A percentile compares a stretch with the other conserved stretches of the same genome.
phyloP scores from a whole-genome alignment of 2,329 filamentous ascomycete genomes.

The Chaetomium strumarium region DNA sequence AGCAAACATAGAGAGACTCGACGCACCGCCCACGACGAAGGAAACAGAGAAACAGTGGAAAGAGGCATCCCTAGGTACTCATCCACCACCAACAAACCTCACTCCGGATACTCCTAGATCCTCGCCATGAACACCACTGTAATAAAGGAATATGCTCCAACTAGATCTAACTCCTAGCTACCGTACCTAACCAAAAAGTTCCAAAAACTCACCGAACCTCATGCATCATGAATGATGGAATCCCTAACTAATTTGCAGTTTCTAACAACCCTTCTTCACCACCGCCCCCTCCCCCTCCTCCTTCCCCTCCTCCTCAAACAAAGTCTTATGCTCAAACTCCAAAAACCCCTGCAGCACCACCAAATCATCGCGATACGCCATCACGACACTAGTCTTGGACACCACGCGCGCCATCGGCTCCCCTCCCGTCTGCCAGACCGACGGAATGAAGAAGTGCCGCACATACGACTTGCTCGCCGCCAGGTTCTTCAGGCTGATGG shows the following conservation, averaged over 20 bases:
- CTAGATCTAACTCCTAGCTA: too few species aligned
- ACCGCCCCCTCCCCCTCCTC: not conserved
- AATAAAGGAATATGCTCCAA: too few species aligned
- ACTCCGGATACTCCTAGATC: too few species aligned
- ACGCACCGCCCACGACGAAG: too few species aligned
- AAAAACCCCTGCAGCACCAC: slow-evolving; percentile 21
- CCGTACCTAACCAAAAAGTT: too few species aligned
- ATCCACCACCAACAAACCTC: too few species aligned
- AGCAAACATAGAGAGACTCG: too few species aligned
- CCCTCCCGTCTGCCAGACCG: slow-evolving; percentile 19
- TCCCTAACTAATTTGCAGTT: not conserved
- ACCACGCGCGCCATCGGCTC: slow-evolving; percentile 15
- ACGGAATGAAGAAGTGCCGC: slow-evolving; percentile 23
- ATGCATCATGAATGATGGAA: too few species aligned
- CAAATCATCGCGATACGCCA: slow-evolving; percentile 20
- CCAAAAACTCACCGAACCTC: too few species aligned
- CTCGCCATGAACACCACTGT: too few species aligned
- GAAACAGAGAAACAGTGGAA: too few species aligned
- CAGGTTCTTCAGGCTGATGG: slow-evolving; percentile 16
- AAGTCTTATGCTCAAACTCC: slow-evolving; percentile 21
- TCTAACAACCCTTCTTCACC: slow-evolving; percentile 7
- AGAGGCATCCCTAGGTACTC: too few species aligned
- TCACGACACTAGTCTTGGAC: slow-evolving; percentile 15
- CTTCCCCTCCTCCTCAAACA: slow-evolving; percentile 7
- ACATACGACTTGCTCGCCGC: slow-evolving; percentile 8